phyloP scores from a whole-genome alignment of 2,329 filamentous ascomycete genomes.

The Dactylonectria estremocensis region DNA sequence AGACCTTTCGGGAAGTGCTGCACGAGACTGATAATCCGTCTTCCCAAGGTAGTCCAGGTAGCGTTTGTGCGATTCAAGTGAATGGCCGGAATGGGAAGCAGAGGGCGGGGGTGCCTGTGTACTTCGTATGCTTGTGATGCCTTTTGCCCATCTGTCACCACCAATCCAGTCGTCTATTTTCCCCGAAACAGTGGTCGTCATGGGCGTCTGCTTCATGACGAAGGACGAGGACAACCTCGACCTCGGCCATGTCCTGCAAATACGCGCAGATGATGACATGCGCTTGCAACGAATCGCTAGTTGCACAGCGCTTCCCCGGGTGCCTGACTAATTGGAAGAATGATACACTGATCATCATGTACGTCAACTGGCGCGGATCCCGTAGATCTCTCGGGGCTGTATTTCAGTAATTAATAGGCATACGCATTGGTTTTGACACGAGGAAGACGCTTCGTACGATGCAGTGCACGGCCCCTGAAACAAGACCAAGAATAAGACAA shows the following conservation, averaged over 20 bases:
- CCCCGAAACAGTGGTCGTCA: too few relatives aligned
- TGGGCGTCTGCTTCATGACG: too few relatives aligned
- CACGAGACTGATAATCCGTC: background rate
- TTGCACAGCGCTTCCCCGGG: constrained; percentile 6
- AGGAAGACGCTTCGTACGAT: background rate
- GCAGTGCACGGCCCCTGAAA: background rate
- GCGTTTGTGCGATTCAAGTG: background rate
- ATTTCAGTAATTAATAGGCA: background rate
- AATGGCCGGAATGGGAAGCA: background rate
- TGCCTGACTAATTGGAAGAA: constrained; percentile 20
- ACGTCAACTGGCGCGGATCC: constrained; percentile 28
- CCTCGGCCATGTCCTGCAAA: too few relatives aligned
- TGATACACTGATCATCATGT: background rate
- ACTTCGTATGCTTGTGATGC: background rate
- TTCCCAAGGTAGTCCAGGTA: background rate
- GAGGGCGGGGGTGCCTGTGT: background rate
- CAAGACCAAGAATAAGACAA: background rate
- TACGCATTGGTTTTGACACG: background rate
- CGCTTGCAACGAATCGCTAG: background rate
- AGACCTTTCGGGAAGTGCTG: background rate
- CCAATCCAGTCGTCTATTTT: too few relatives aligned
- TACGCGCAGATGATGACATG: background rate
- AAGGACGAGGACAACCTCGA: too few relatives aligned
- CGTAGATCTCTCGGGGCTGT: constrained; percentile 14
- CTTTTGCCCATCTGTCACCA: too few relatives aligned